A percentile compares a stretch with the other conserved stretches of the same genome.
Evolutionary conservation across 345 rosid species (phyloP).

Genomic region (Rhodamnia rubescens): DNA sequence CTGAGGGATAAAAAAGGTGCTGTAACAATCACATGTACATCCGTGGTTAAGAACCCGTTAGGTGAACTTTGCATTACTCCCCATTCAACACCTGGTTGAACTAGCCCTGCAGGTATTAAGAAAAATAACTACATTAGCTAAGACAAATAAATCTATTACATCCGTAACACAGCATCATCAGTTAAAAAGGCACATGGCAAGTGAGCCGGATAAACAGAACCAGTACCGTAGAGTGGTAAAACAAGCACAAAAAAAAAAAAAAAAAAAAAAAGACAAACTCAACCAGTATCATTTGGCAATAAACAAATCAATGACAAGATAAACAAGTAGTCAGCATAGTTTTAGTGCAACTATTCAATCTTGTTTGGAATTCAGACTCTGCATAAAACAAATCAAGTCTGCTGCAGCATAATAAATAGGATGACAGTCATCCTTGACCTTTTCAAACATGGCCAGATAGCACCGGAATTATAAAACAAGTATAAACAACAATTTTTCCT

Average conservation of each 20-base stretch:
- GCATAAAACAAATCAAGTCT: not conserved
- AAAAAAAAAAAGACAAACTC: not conserved
- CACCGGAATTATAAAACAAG: not conserved
- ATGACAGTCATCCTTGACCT: not conserved
- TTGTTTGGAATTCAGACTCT: not conserved
- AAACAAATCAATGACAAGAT: not conserved
- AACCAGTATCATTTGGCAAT: not conserved
- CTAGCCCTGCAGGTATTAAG: constrained; percentile 15
- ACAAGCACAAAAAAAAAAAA: not conserved
- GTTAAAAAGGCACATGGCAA: not conserved
- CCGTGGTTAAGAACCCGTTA: not conserved
- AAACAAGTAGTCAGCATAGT: not conserved
- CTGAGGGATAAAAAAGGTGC: not conserved
- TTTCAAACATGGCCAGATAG: not conserved
- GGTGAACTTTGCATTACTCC: not conserved
- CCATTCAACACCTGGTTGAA: constrained; percentile 17
- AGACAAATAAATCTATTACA: not conserved
- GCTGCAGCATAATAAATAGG: not conserved
- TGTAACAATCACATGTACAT: not conserved
- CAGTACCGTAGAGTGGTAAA: not conserved
- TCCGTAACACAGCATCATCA: not conserved
- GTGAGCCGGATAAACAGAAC: not conserved
- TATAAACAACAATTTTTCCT: not conserved
- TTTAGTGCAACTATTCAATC: not conserved
- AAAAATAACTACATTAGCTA: not conserved